Evolutionary conservation across 148 eudicot species (phyloP).

Genomic region (Amaranthus hypochondriacus): DNA sequence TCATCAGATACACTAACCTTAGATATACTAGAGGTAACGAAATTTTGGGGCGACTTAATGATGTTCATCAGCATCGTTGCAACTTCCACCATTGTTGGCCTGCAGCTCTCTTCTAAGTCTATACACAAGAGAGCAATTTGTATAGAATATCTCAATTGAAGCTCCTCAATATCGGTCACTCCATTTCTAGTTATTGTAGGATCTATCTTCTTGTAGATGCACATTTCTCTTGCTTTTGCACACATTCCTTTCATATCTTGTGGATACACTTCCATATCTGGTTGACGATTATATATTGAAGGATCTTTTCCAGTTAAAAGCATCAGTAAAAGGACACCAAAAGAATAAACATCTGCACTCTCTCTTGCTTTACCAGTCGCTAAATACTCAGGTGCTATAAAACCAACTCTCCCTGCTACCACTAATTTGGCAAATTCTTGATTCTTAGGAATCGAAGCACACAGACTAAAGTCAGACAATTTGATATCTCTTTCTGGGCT

Average conservation of each 20-base stretch:
- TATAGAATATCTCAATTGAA: background rate
- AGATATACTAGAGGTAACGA: too few relatives aligned
- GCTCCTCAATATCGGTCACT: background rate
- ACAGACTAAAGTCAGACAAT: constrained; percentile 3
- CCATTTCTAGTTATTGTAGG: background rate
- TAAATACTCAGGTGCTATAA: background rate
- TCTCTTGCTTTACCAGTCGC: background rate
- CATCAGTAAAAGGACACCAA: background rate
- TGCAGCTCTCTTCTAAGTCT: background rate
- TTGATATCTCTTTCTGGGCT: background rate
- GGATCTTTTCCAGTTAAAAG: background rate
- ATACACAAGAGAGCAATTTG: background rate
- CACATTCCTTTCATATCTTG: background rate
- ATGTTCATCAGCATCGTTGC: background rate
- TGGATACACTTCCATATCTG: too few relatives aligned
- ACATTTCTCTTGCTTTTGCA: background rate
- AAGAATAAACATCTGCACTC: background rate
- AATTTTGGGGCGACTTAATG: background rate
- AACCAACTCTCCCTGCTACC: background rate
- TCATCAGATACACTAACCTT: too few relatives aligned
- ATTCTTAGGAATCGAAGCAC: constrained; percentile 7
- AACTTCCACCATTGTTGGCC: background rate
- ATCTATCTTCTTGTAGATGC: background rate
- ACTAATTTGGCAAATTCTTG: background rate
- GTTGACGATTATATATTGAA: too few relatives aligned